Evolutionary conservation across 2,329 filamentous ascomycete species (phyloP), one percentile per base, ranked within the genome.

Genomic region (Sclerotinia subarctica): DNA sequence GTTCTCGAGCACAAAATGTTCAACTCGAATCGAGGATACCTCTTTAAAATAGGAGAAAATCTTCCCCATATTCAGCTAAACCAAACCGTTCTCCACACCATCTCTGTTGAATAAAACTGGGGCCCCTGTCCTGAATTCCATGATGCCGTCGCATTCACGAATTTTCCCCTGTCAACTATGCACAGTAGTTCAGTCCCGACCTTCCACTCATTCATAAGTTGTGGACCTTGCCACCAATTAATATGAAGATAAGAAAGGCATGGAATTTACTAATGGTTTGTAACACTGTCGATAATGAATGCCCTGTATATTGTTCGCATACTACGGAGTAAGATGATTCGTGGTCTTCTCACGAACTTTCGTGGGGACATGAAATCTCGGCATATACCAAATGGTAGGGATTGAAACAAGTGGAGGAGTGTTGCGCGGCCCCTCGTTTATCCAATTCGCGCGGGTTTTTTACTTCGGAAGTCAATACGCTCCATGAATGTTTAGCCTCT

Each of bases 1-100:
- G n/a, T 62, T 26, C 32, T 21, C 21, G n/a, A 62, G n/a, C 32
- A 26, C 46, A 38, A 51, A 19, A 11, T 7, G 8, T 19, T 26
- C 58, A 35, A 62, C 13, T 62, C 59, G 32, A 38, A 62, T 51
- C 29, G 46, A 38, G 29, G 29, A 38, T 38, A 62, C 59, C 8
- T 38, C 4, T 38, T n/a, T 26, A 2, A 62, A 51, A 62, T 62
- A 51, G 26, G 46, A 49, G 29, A 38, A 38, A 51, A 51, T 24
- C 29, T 24, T 51, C 46, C 32, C 59, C 46, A 51, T 62, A 62
- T 62, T 13, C 6, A 62, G 59, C 46, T 26, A 26, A 51, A 26
- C 59, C 29, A 51, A 32, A 29, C 29, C 46, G 26, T 60, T 60
- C 58, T 60, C 58, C 57, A 60, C 42, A 32, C 4, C 11, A 15